phyloP scores from a whole-genome alignment of 1,284 basidiomycete genomes.

The Cystobasidiaceae sp. region DNA sequence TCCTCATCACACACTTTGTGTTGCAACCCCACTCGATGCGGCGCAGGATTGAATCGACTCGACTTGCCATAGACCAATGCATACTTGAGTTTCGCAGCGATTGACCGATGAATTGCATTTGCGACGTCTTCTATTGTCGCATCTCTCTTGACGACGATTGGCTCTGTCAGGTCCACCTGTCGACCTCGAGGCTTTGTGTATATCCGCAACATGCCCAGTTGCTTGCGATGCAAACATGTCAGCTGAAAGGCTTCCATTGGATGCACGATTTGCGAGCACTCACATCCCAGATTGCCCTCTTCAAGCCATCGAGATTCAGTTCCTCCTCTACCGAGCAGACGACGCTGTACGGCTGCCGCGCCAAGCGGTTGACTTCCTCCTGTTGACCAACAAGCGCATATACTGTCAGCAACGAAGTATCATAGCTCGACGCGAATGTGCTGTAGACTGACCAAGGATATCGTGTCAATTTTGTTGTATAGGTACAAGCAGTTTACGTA shows the following conservation, averaged over 20 bases:
- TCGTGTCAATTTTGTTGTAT: slow-evolving; percentile 61
- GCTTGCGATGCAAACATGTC: background rate
- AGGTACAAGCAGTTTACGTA: slow-evolving; percentile 89
- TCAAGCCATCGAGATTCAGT: slow-evolving; percentile 82
- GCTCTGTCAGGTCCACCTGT: slow-evolving; percentile 80
- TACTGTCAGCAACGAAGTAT: slow-evolving; percentile 62
- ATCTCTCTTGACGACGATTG: slow-evolving; percentile 85
- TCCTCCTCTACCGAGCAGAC: slow-evolving; percentile 93
- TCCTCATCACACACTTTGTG: slow-evolving; percentile 91
- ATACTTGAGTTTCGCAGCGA: slow-evolving; percentile 67
- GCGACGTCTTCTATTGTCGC: slow-evolving; percentile 79
- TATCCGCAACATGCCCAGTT: slow-evolving; percentile 49
- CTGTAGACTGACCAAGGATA: slow-evolving; percentile 40
- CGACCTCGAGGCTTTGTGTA: slow-evolving; percentile 90
- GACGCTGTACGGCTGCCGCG: slow-evolving; percentile 76
- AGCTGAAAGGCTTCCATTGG: background rate
- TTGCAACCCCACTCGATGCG: slow-evolving; percentile 77
- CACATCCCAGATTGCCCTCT: slow-evolving; percentile 79
- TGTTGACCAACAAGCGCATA: slow-evolving; percentile 65
- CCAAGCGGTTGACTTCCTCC: slow-evolving; percentile 81
- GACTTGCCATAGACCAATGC: slow-evolving; percentile 45
- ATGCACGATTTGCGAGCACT: background rate
- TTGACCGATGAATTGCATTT: slow-evolving; percentile 49
- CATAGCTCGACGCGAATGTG: background rate
- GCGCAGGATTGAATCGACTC: slow-evolving; percentile 61